phyloP scores from a whole-genome alignment of 2,329 filamentous ascomycete species.

The Parastagonospora nodorum region DNA sequence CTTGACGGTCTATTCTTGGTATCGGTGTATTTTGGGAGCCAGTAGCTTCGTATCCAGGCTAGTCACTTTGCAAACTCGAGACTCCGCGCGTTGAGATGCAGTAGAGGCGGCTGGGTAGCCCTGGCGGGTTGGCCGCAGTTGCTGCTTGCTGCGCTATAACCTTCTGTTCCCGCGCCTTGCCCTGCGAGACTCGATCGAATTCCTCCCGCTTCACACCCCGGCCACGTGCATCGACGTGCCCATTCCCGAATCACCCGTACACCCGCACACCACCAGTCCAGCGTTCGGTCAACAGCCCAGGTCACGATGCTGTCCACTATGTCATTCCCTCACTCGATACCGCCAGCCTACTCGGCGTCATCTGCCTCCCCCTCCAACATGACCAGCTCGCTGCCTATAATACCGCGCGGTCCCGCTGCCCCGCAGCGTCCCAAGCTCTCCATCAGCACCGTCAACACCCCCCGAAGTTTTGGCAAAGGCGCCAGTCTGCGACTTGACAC shows the following conservation, averaged over 20 bases:
- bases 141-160: not conserved
- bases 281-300: conserved; percentile 2
- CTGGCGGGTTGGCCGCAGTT: not conserved
- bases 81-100: conserved; percentile 1
- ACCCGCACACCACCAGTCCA: not conserved
- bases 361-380: conserved; percentile 42
- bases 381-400: conserved; percentile 54
- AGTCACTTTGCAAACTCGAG: not conserved
- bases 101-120: not conserved
- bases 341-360: conserved; percentile 32
- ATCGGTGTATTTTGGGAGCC: conserved; percentile 1
- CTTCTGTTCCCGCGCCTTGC: no score
- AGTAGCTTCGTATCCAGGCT: not conserved
- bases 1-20: no score
- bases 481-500: conserved; percentile 59
- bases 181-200: no score
- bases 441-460: conserved; percentile 66
- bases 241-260: conserved; percentile 4
- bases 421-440: conserved; percentile 62
- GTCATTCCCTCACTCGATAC: conserved; percentile 32
- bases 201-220: no score
- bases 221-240: no score
- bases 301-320: conserved; percentile 46
- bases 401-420: conserved; percentile 33
- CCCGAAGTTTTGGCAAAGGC: conserved; percentile 58